Percentiles rank a stretch among this genome's conserved stretches.
Evolutionary conservation across 2,329 filamentous ascomycete genomes (phyloP).

Genomic region (Penicillium sp.): DNA sequence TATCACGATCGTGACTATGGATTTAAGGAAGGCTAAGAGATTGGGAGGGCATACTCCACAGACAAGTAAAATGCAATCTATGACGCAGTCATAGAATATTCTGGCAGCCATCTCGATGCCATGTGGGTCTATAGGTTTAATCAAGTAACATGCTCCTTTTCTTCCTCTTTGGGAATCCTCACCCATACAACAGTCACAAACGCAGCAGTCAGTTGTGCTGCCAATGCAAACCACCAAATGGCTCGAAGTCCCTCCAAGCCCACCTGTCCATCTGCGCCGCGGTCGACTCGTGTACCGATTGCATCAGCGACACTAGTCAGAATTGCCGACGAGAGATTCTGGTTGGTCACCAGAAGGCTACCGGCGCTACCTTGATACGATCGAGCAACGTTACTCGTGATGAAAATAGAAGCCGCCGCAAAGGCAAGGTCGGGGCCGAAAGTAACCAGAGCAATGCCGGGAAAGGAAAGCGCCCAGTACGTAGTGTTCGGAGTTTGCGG

Average conservation of each 20-base stretch:
- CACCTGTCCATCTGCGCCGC: slow-evolving; percentile 22
- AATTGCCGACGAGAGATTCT: slow-evolving; percentile 48
- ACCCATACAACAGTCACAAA: slow-evolving; percentile 41
- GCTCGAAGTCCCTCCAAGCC: slow-evolving; percentile 37
- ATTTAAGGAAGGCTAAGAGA: no score
- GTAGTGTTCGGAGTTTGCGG: slow-evolving; percentile 41
- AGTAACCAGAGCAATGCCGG: slow-evolving; percentile 46
- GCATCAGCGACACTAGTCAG: slow-evolving; percentile 38
- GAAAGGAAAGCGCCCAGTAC: slow-evolving; percentile 49
- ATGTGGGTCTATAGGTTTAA: not conserved
- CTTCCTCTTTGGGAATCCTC: slow-evolving; percentile 43
- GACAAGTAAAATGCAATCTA: no score
- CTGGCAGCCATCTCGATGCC: not conserved
- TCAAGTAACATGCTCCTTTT: slow-evolving; percentile 34
- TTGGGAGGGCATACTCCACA: no score
- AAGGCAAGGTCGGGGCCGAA: slow-evolving; percentile 51
- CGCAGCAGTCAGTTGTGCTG: slow-evolving; percentile 34
- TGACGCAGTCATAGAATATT: no score
- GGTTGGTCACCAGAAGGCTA: slow-evolving; percentile 48
- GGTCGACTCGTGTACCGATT: slow-evolving; percentile 33
- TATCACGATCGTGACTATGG: no score
- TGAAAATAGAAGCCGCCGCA: slow-evolving; percentile 50
- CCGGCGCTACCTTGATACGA: slow-evolving; percentile 49
- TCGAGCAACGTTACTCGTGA: slow-evolving; percentile 47
- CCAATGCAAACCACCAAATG: slow-evolving; percentile 45